These are phyloP conservation scores for Camillea tinctor DNA, from an alignment of 2,329 filamentous ascomycete species.

Conservation along the genomic window DNA sequence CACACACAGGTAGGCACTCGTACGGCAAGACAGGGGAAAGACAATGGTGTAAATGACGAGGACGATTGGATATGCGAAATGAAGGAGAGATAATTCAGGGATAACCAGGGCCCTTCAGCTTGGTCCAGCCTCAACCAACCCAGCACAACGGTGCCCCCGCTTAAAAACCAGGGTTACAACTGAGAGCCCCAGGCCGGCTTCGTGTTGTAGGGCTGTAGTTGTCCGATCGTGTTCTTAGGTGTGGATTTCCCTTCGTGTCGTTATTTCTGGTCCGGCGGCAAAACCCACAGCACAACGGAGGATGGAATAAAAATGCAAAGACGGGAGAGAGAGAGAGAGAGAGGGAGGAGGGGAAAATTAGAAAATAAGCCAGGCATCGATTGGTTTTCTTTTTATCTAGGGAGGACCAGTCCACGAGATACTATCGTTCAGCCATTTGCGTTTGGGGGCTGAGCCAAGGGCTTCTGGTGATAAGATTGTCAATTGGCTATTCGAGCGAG, in stretches of 20 bases:
- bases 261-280: background rate
- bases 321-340: no score
- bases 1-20: background rate
- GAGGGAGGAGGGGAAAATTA: background rate
- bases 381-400: background rate
- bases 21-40: background rate
- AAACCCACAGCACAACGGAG: background rate
- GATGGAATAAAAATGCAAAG: background rate
- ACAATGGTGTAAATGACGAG: background rate
- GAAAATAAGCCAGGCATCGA: background rate
- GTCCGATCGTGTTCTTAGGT: background rate
- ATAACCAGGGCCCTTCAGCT: background rate
- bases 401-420: background rate
- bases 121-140: background rate
- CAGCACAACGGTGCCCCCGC: background rate
- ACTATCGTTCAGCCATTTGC: constrained; percentile 1
- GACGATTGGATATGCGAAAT: background rate
- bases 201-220: background rate
- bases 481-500: background rate
- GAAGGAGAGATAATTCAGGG: background rate
- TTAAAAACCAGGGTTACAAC: background rate
- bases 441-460: background rate
- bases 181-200: background rate
- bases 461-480: background rate
- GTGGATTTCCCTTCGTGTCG: background rate